These are phyloP conservation scores for Metschnikowia sp. DNA, from an alignment of 805 yeast genomes.

Conservation along the genomic window DNA sequence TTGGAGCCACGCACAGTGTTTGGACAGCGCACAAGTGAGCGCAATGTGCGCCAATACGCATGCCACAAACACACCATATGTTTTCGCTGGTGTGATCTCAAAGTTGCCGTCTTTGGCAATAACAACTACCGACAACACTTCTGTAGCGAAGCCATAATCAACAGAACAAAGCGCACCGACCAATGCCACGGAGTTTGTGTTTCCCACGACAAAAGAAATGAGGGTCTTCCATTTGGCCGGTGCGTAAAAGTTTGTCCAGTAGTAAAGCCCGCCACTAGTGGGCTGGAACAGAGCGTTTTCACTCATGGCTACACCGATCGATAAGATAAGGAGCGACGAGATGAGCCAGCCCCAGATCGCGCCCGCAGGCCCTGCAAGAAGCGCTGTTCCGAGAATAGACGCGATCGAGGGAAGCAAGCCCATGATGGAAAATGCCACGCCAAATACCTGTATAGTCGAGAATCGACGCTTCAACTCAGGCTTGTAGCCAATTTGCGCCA, in stretches of 20 bases:
- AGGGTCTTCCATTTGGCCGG: constrained; percentile 35
- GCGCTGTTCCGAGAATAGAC: constrained; percentile 49
- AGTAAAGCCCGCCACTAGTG: constrained; percentile 71
- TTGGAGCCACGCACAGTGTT: constrained; percentile 55
- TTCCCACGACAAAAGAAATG: constrained; percentile 49
- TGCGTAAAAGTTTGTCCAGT: constrained; percentile 63
- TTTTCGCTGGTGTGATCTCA: constrained; percentile 48
- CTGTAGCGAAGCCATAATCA: constrained; percentile 65
- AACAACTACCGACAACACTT: constrained; percentile 56
- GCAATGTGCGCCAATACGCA: constrained; percentile 50
- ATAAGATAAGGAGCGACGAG: constrained; percentile 51
- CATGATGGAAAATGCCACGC: constrained; percentile 74
- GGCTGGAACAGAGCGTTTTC: constrained; percentile 68
- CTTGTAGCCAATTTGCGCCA: constrained; percentile 64
- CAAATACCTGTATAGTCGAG: constrained; percentile 61
- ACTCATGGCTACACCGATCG: constrained; percentile 61
- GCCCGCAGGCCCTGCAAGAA: constrained; percentile 61
- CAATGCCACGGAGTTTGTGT: constrained; percentile 63
- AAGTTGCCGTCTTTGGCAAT: constrained; percentile 53
- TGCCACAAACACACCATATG: constrained; percentile 65
- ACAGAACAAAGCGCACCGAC: constrained; percentile 68
- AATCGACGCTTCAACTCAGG: constrained; percentile 63
- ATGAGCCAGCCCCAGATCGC: constrained; percentile 73
- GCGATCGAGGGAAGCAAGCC: constrained; percentile 61
- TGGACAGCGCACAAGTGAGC: constrained; percentile 55